Evolutionary conservation across 257 asterid genomes (phyloP).

Genomic region (Ligustrum vulgare): DNA sequence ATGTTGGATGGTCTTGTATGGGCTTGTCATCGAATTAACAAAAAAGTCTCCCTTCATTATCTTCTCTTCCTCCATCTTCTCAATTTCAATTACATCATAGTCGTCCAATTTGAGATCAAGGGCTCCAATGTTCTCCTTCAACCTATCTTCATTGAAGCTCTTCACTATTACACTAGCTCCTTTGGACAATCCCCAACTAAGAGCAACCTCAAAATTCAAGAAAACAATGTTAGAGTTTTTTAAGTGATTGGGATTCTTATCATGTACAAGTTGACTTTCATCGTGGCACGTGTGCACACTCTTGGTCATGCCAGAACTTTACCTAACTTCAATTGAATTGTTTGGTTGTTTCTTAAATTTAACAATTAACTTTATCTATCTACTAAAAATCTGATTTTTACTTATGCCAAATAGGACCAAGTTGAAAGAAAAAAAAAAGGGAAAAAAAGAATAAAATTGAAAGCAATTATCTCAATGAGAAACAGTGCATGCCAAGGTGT

Average conservation of each 20-base stretch:
- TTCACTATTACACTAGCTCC: slow-evolving; percentile 73
- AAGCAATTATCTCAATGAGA: not conserved
- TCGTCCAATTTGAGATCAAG: slow-evolving; percentile 45
- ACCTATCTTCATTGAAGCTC: slow-evolving; percentile 65
- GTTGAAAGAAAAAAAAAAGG: too few species aligned
- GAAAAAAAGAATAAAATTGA: too few species aligned
- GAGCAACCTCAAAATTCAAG: slow-evolving; percentile 45
- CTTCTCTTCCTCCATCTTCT: slow-evolving; percentile 61
- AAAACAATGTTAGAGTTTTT: not conserved
- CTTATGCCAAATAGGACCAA: too few species aligned
- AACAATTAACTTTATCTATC: too few species aligned
- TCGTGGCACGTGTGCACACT: not conserved
- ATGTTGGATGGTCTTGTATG: slow-evolving; percentile 65
- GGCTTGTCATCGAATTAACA: slow-evolving; percentile 66
- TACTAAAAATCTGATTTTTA: too few species aligned
- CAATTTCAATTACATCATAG: slow-evolving; percentile 48
- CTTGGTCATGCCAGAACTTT: not conserved
- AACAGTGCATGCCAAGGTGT: too few species aligned
- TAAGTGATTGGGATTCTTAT: not conserved
- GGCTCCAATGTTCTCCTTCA: slow-evolving; percentile 72
- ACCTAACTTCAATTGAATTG: not conserved
- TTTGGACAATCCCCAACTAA: slow-evolving; percentile 69
- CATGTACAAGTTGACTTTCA: not conserved
- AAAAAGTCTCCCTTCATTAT: slow-evolving; percentile 72
- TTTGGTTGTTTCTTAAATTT: too few species aligned